Conservation (phyloP, 2,329 filamentous ascomycete species). For the Colletotrichum plurivorum region DNA sequence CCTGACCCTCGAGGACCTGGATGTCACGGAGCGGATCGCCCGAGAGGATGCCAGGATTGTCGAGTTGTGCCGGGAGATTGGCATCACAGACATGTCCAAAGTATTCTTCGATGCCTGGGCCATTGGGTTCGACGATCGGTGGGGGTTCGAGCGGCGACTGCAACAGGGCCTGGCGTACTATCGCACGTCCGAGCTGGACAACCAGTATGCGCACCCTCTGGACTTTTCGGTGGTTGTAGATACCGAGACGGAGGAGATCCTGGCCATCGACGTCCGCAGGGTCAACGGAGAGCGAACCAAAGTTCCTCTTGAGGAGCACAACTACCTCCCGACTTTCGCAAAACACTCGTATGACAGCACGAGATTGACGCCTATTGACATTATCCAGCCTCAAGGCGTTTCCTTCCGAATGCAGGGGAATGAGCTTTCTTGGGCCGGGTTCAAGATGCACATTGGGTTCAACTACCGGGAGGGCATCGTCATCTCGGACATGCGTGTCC, state of each 20-base stretch:
- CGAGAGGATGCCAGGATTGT: slow-evolving; percentile 81
- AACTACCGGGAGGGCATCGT: slow-evolving; percentile 69
- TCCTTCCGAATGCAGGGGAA: slow-evolving; percentile 71
- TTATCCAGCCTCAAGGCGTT: slow-evolving; percentile 77
- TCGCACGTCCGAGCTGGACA: slow-evolving; percentile 77
- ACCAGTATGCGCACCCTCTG: slow-evolving; percentile 53
- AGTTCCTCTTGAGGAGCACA: slow-evolving; percentile 59
- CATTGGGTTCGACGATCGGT: slow-evolving; percentile 85
- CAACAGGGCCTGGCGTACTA: slow-evolving; percentile 90
- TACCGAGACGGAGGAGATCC: slow-evolving; percentile 59
- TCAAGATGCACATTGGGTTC: slow-evolving; percentile 66
- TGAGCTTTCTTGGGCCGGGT: slow-evolving; percentile 67
- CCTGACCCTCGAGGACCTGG: slow-evolving; percentile 85
- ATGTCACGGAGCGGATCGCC: slow-evolving; percentile 78
- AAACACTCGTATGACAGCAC: slow-evolving; percentile 65
- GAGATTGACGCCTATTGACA: slow-evolving; percentile 77
- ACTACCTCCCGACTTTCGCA: slow-evolving; percentile 59
- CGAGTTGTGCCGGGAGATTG: slow-evolving; percentile 81
- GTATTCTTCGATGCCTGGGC: slow-evolving; percentile 90
- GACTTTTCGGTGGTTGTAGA: slow-evolving; percentile 62
- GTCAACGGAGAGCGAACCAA: slow-evolving; percentile 47
- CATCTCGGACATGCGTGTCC: slow-evolving; percentile 60
- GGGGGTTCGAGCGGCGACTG: slow-evolving; percentile 78
- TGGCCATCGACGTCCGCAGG: slow-evolving; percentile 58
- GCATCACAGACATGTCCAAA: slow-evolving; percentile 86